Conservation (phyloP, 371 early-diverging fungal genomes). For the Coemansia sp. region DNA sequence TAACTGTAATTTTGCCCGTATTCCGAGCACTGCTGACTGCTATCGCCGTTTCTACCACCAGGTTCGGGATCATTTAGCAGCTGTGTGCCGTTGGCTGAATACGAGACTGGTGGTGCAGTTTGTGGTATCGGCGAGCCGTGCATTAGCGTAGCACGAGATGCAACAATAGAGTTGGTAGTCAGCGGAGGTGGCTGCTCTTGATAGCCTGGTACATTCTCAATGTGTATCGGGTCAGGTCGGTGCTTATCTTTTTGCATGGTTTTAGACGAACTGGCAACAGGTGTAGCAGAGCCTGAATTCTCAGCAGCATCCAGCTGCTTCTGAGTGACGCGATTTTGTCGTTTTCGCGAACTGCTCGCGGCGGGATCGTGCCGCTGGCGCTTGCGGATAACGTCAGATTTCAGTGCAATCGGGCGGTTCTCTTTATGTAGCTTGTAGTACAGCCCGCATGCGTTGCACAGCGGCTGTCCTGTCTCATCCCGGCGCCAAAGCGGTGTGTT, state of each 20-base stretch:
- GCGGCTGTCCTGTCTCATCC: constrained; percentile 70
- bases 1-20: constrained; percentile 10
- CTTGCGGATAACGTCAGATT: constrained; percentile 80
- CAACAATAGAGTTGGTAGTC: background rate
- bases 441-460: constrained; percentile 97
- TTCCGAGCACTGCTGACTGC: constrained; percentile 6
- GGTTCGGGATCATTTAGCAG: constrained; percentile 41
- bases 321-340: constrained; percentile 17
- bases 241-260: background rate
- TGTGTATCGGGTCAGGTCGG: background rate
- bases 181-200: background rate
- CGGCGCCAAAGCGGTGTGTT: constrained; percentile 96
- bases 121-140: constrained; percentile 11
- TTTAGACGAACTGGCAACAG: constrained; percentile 3
- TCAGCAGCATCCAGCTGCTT: constrained; percentile 13
- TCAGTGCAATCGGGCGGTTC: constrained; percentile 76
- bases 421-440: constrained; percentile 90
- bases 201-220: background rate
- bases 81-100: constrained; percentile 50
- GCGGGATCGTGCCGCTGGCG: constrained; percentile 65
- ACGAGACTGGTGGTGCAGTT: constrained; percentile 42
- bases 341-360: constrained; percentile 25
- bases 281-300: constrained; percentile 23
- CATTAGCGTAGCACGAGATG: background rate
- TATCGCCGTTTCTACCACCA: constrained; percentile 3